phyloP scores from a whole-genome alignment of 345 rosid species.

The Eucalyptus lansdowneana region DNA sequence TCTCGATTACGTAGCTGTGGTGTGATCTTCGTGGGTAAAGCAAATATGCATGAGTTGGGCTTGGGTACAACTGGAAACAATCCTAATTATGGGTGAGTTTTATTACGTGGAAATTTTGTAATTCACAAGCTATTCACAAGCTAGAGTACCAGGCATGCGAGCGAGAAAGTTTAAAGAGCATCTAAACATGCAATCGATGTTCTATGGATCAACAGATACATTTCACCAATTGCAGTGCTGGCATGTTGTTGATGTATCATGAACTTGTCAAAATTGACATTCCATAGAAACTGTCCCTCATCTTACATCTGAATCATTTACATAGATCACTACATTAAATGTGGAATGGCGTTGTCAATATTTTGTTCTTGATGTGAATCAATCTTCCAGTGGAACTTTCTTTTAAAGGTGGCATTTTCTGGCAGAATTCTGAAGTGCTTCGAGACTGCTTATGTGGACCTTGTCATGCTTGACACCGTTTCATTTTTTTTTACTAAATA shows the following conservation, averaged over 20 bases:
- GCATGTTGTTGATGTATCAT: neutral
- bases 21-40: slow-evolving; percentile 76
- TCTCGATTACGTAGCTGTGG: slow-evolving; percentile 69
- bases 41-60: slow-evolving; percentile 91
- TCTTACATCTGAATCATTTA: neutral
- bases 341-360: neutral
- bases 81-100: slow-evolving; percentile 73
- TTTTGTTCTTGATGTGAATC: neutral
- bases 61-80: slow-evolving; percentile 96
- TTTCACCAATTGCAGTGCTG: neutral
- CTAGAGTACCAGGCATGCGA: neutral
- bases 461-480: neutral
- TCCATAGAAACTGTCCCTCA: neutral
- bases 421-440: neutral
- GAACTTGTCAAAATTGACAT: neutral
- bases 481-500: neutral
- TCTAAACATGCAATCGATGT: neutral
- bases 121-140: neutral
- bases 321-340: neutral
- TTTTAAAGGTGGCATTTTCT: neutral
- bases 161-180: neutral
- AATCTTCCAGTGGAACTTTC: neutral
- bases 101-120: neutral
- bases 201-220: neutral
- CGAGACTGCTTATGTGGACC: neutral